phyloP scores from a whole-genome alignment of 2,329 filamentous ascomycete genomes.

The Penicillium brasilianum region DNA sequence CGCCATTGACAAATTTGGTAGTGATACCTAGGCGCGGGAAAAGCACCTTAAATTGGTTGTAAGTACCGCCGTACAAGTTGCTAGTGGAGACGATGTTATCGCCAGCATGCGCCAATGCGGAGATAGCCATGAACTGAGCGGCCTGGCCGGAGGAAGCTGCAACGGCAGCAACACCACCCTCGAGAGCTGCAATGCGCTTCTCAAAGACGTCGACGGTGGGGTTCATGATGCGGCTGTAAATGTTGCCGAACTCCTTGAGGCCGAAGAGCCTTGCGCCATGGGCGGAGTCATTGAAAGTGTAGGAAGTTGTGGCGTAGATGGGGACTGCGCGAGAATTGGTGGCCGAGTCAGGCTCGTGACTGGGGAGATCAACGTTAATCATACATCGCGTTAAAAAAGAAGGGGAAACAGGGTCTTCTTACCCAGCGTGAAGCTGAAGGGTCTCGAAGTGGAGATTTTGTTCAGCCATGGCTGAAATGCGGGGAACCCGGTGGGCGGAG shows the following conservation, averaged over 20 bases:
- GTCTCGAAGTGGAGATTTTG: slow-evolving; percentile 72
- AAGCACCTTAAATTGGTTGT: slow-evolving; percentile 95
- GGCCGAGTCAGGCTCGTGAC: slow-evolving; percentile 76
- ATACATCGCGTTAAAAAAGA: neutral
- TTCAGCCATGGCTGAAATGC: slow-evolving; percentile 39
- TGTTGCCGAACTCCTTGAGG: slow-evolving; percentile 96
- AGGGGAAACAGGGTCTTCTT: slow-evolving; percentile 38
- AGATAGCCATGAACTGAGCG: slow-evolving; percentile 89
- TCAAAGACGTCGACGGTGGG: slow-evolving; percentile 96
- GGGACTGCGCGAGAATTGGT: slow-evolving; percentile 91
- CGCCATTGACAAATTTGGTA: slow-evolving; percentile 85
- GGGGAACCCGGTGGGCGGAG: slow-evolving; percentile 9
- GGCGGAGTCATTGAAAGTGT: slow-evolving; percentile 91
- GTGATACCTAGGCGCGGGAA: slow-evolving; percentile 83
- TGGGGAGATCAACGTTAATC: slow-evolving; percentile 42
- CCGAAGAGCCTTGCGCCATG: slow-evolving; percentile 94
- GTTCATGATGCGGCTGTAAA: slow-evolving; percentile 97
- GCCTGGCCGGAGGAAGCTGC: slow-evolving; percentile 85
- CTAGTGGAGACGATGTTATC: slow-evolving; percentile 93
- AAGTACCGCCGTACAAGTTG: slow-evolving; percentile 92
- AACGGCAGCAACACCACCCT: slow-evolving; percentile 86
- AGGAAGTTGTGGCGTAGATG: slow-evolving; percentile 96
- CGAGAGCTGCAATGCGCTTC: slow-evolving; percentile 92
- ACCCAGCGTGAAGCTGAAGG: slow-evolving; percentile 84
- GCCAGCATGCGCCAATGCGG: slow-evolving; percentile 80